Evolutionary conservation across 768 basidiomycete genomes (phyloP).

Genomic region (Kwoniella botswanensis): DNA sequence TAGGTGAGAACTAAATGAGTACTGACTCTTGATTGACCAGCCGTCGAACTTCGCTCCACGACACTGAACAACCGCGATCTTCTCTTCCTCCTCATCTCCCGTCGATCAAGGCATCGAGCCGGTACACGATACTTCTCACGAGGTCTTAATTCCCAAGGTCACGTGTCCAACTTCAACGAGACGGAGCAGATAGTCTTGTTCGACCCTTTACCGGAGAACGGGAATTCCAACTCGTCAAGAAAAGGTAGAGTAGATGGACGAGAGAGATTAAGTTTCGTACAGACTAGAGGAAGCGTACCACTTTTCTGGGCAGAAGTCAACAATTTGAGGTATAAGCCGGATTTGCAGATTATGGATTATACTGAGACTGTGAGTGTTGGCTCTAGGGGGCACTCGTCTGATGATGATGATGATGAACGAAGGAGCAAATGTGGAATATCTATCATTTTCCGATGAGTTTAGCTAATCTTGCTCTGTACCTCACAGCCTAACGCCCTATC

Average conservation of each 20-base stretch:
- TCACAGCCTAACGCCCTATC: constrained; percentile 71
- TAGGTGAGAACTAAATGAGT: background rate
- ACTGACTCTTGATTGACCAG: constrained; percentile 59
- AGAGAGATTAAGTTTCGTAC: constrained; percentile 76
- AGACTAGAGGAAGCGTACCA: constrained; percentile 91
- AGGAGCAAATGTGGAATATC: no score
- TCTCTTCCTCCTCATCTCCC: constrained; percentile 84
- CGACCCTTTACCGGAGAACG: constrained; percentile 60
- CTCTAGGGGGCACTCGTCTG: background rate
- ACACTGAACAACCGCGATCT: constrained; percentile 78
- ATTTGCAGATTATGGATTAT: constrained; percentile 92
- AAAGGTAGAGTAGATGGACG: constrained; percentile 56
- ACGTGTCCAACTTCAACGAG: constrained; percentile 97
- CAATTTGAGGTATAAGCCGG: constrained; percentile 92
- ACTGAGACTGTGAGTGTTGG: constrained; percentile 73
- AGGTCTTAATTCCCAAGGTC: constrained; percentile 84
- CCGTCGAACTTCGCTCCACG: constrained; percentile 80
- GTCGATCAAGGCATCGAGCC: constrained; percentile 89
- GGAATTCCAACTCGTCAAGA: constrained; percentile 32
- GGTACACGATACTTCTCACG: constrained; percentile 97
- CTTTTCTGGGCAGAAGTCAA: constrained; percentile 97
- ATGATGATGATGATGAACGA: no score
- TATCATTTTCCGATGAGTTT: background rate
- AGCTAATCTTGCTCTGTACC: background rate
- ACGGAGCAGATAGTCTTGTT: constrained; percentile 91